Evolutionary conservation across 768 basidiomycete species (phyloP).

Genomic region (Termitomyces sp.): DNA sequence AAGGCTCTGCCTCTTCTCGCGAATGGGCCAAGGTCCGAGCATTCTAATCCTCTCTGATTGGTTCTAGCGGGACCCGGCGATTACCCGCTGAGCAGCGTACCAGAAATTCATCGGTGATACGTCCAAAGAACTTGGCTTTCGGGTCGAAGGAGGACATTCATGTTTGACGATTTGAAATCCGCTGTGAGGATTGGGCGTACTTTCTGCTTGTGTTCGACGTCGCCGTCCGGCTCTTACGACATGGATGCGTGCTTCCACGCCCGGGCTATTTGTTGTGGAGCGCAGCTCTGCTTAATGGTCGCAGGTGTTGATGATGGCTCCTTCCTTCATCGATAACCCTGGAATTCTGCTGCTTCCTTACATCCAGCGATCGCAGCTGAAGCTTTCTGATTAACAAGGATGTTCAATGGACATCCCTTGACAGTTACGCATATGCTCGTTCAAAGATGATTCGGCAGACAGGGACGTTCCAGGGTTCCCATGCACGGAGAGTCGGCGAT

Average conservation of each 20-base stretch:
- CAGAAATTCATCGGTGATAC: constrained; percentile 20
- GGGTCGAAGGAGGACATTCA: constrained; percentile 7
- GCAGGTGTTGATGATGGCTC: neutral
- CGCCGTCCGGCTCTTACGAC: neutral
- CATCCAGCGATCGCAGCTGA: too few relatives aligned
- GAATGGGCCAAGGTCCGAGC: constrained; percentile 36
- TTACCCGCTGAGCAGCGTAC: constrained; percentile 21
- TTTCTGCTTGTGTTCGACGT: neutral
- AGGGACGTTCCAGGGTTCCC: neutral
- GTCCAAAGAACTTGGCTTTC: constrained; percentile 14
- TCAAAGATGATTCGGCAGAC: too few relatives aligned
- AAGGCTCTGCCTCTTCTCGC: constrained; percentile 28
- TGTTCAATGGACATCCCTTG: too few relatives aligned
- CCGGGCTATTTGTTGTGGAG: neutral
- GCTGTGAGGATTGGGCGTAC: constrained; percentile 24
- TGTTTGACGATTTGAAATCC: constrained; percentile 14
- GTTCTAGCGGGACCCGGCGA: constrained; percentile 22
- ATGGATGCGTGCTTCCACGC: neutral
- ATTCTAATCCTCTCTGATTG: constrained; percentile 22
- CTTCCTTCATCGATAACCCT: neutral
- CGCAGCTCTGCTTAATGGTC: neutral
- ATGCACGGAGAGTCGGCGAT: constrained; percentile 6
- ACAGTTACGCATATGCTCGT: too few relatives aligned
- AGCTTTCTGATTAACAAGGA: too few relatives aligned
- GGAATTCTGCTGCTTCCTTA: neutral